Base-by-base conservation (phyloP, 768 basidiomycete genomes). In the Rhodotorula toruloides region DNA sequence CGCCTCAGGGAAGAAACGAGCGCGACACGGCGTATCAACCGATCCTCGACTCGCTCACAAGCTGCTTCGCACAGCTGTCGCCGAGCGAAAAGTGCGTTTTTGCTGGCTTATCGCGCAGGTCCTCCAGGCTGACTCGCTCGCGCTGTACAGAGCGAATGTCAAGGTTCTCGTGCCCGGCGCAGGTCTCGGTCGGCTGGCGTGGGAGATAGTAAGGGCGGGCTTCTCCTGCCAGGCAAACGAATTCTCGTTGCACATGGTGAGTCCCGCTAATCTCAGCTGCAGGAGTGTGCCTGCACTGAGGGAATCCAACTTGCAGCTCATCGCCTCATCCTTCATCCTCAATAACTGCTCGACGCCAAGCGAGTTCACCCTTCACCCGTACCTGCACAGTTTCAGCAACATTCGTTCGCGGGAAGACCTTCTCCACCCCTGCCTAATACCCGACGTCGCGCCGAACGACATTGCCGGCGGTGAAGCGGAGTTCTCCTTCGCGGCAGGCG, bases 211-310 rank as follows among this genome's bases (percentile, higher is more conserved):
- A 10, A 84, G 82, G 39, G 80, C 87, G 59, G 92, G 92, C 7
- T 97, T 91, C 72, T 79, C 87, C 2, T 91, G 88, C 70, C 92
- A 94, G 77, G 92, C 89, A 29, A 96, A 96, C 75, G 93, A 98
- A 77, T 96, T 96, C 76, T 91, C 90, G 39, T 88, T 93, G 71
- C 91, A 90, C 77, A 94, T 93, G 91, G 63, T 65, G 19, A 3
- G 61, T 46, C n/a, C n/a, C n/a, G n/a, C n/a, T n/a, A n/a, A n/a
- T n/a, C n/a, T n/a, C n/a, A n/a, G n/a, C n/a, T n/a, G n/a, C n/a
- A n/a, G n/a, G n/a, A n/a, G n/a, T n/a, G n/a, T n/a, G n/a, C n/a
- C n/a, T n/a, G n/a, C n/a, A n/a, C n/a, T n/a, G n/a, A n/a, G n/a
- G n/a, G n/a, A n/a, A n/a, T n/a, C n/a, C n/a, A n/a, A n/a, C 19